phyloP scores from a whole-genome alignment of 139 green algal species.

The Picochlorum sp. region DNA sequence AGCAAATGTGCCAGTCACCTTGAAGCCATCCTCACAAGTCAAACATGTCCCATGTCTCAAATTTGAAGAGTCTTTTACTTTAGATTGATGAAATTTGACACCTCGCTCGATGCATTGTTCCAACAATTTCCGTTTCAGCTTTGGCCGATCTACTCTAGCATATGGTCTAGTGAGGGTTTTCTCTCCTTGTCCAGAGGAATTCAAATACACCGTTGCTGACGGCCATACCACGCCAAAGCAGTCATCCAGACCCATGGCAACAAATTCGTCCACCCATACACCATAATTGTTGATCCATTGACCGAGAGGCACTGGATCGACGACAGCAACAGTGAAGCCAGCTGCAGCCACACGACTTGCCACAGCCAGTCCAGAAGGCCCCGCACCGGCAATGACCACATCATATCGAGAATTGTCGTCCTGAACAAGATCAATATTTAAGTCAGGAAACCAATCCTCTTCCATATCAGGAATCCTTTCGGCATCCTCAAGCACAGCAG shows the following conservation, averaged over 20 bases:
- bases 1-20: conserved; percentile 45
- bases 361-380: conserved; percentile 76
- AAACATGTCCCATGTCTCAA: conserved; percentile 15
- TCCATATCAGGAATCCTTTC: too few species aligned
- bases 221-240: conserved; percentile 77
- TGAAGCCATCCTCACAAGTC: conserved; percentile 29
- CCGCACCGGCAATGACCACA: conserved; percentile 78
- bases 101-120: conserved; percentile 40
- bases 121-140: conserved; percentile 84
- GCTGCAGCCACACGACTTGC: conserved; percentile 44
- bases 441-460: conserved; percentile 2
- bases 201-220: conserved; percentile 75
- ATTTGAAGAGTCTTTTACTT: conserved; percentile 21
- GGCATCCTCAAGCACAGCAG: too few species aligned
- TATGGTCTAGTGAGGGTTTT: conserved; percentile 68
- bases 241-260: conserved; percentile 79
- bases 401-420: conserved; percentile 29
- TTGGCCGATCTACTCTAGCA: conserved; percentile 75
- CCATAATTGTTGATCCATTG: conserved; percentile 97
- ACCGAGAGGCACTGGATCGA: conserved; percentile 70
- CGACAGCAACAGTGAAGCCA: conserved; percentile 63
- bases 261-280: conserved; percentile 97
- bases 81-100: conserved; percentile 38
- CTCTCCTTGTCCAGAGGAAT: conserved; percentile 18
- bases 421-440: not conserved